Percentiles rank a stretch among this genome's conserved stretches.
Evolutionary conservation across 257 asterid species (phyloP).

Genomic region (Jaltomata sinuosa): DNA sequence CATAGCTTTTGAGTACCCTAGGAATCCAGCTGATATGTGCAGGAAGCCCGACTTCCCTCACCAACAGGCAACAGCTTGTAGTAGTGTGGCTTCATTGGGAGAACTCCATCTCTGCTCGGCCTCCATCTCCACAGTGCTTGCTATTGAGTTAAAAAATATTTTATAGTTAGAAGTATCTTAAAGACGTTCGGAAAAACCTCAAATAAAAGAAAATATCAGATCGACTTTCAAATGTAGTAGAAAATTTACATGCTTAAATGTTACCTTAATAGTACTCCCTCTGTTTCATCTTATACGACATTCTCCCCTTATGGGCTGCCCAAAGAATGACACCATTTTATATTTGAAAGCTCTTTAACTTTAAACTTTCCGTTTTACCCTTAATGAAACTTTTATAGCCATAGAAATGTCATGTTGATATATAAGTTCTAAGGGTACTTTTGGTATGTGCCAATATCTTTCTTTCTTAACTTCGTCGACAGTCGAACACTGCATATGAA

Average conservation of each 20-base stretch:
- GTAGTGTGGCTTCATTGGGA: neutral
- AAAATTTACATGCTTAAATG: neutral
- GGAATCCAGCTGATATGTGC: neutral
- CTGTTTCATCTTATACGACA: neutral
- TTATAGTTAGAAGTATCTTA: neutral
- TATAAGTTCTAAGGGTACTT: neutral
- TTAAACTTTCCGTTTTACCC: neutral
- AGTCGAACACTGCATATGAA: neutral
- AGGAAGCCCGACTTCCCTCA: neutral
- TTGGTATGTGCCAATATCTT: neutral
- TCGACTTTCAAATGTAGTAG: neutral
- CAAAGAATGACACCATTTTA: neutral
- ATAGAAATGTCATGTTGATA: neutral
- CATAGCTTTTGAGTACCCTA: too few species aligned
- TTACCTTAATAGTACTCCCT: neutral
- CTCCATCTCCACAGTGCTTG: neutral
- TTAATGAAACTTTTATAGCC: neutral
- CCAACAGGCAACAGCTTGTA: neutral
- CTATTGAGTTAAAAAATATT: neutral
- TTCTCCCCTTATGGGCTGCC: neutral
- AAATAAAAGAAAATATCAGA: neutral
- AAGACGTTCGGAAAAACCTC: neutral
- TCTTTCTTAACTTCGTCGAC: neutral
- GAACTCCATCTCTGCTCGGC: neutral
- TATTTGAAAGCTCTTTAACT: neutral